A percentile compares a stretch with the other conserved stretches of the same genome.
phyloP scores from a whole-genome alignment of 164 flowering plant species.

The Aristolochia californica region DNA sequence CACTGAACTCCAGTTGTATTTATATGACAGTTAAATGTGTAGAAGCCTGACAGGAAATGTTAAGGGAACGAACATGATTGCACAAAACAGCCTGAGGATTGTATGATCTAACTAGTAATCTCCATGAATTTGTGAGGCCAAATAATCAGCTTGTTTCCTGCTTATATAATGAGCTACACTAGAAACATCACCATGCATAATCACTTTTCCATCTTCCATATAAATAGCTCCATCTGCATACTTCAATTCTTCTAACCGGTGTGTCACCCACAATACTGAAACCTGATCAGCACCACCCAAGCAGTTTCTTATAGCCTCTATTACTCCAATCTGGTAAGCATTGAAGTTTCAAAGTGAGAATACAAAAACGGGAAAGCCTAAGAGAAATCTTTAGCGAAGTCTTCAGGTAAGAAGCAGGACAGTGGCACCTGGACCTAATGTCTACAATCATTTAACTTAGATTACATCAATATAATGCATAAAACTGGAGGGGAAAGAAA shows the following conservation, averaged over 20 bases:
- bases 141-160: conserved; percentile 34
- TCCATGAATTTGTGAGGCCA: conserved; percentile 24
- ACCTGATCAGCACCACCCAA: conserved; percentile 49
- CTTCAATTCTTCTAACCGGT: conserved; percentile 82
- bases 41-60: too few relatives aligned
- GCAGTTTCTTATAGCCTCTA: conserved; percentile 67
- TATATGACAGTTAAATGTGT: too few relatives aligned
- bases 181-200: conserved; percentile 45
- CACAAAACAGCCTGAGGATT: too few relatives aligned
- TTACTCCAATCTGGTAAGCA: conserved; percentile 51
- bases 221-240: conserved; percentile 92
- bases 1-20: too few relatives aligned
- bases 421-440: background rate
- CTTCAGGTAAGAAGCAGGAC: background rate
- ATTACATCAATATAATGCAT: background rate
- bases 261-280: conserved; percentile 93
- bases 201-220: conserved; percentile 75
- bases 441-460: background rate
- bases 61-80: too few relatives aligned
- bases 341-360: background rate
- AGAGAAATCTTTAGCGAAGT: background rate
- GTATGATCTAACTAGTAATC: background rate
- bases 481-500: too few relatives aligned
- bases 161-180: conserved; percentile 32
- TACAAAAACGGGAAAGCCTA: background rate